Conservation (phyloP, 208 protist genomes). For the Trypanosoma vivax region DNA sequence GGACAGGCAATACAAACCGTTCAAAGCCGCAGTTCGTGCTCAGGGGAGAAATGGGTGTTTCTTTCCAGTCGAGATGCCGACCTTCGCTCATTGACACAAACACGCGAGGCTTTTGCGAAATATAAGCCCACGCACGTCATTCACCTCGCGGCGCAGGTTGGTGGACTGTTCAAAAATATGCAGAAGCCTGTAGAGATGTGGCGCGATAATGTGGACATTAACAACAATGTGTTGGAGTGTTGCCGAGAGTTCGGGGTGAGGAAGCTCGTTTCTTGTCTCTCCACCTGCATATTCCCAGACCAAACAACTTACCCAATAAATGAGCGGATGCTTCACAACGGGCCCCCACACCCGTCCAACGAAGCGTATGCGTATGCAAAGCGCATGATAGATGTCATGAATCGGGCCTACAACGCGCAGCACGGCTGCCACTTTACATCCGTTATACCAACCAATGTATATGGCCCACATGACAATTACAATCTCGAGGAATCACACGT, state of each 20-base stretch:
- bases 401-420: conserved; percentile 60
- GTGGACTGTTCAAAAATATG: conserved; percentile 90
- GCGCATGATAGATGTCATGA: conserved; percentile 91
- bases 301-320: conserved; percentile 91
- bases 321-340: conserved; percentile 88
- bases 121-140: conserved; percentile 91
- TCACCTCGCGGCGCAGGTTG: conserved; percentile 91
- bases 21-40: conserved; percentile 5
- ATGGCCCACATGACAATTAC: conserved; percentile 91
- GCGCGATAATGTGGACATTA: conserved; percentile 86
- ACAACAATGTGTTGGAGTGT: conserved; percentile 88
- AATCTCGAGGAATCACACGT: conserved; percentile 78
- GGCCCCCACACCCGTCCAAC: conserved; percentile 87
- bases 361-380: conserved; percentile 93
- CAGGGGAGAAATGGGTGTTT: conserved; percentile 77
- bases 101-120: conserved; percentile 63
- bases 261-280: conserved; percentile 88
- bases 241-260: conserved; percentile 50
- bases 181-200: conserved; percentile 83
- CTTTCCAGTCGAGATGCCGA: conserved; percentile 80
- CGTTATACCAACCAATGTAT: conserved; percentile 95
- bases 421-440: conserved; percentile 82
- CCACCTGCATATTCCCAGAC: conserved; percentile 94
- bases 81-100: conserved; percentile 40
- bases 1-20: conserved; percentile 72